These are phyloP conservation scores for Cercospora zeina DNA, from an alignment of 2,329 filamentous ascomycete genomes.

Conservation along the genomic window DNA sequence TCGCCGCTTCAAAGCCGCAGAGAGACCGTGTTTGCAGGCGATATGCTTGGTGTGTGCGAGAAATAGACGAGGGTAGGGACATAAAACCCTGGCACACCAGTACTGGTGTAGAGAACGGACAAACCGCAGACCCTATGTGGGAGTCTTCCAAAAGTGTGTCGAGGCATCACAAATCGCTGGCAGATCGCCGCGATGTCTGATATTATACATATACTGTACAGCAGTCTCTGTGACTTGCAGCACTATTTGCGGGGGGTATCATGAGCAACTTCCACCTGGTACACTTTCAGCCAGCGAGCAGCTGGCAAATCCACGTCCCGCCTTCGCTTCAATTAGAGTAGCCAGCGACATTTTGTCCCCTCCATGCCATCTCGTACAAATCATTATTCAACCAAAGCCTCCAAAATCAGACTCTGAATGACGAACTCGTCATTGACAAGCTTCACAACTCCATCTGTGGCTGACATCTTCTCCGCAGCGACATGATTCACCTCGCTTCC, in stretches of 20 bases:
- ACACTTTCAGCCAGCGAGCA: background rate
- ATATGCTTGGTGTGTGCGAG: background rate
- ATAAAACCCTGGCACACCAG: too few species aligned
- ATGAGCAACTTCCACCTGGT: slow-evolving; percentile 1
- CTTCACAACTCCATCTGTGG: slow-evolving; percentile 55
- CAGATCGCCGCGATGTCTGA: background rate
- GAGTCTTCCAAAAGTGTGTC: background rate
- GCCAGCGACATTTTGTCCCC: background rate
- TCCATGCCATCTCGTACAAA: background rate
- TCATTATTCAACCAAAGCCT: slow-evolving; percentile 64
- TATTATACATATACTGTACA: slow-evolving; percentile 17
- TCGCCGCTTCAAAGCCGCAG: background rate
- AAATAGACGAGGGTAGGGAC: background rate
- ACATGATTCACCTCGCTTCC: slow-evolving; percentile 22
- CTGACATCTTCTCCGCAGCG: slow-evolving; percentile 36
- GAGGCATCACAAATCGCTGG: background rate
- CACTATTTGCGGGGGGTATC: background rate
- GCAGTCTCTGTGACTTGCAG: slow-evolving; percentile 5
- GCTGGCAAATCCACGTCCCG: background rate
- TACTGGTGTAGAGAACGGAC: background rate
- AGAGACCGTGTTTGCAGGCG: background rate
- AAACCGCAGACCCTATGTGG: background rate
- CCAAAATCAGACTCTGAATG: slow-evolving; percentile 88
- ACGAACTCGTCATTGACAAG: slow-evolving; percentile 83
- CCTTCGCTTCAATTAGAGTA: background rate